A percentile compares a stretch with the other conserved stretches of the same genome.
Conservation (phyloP, 208 protist genomes). For the Entamoeba histolytica region DNA sequence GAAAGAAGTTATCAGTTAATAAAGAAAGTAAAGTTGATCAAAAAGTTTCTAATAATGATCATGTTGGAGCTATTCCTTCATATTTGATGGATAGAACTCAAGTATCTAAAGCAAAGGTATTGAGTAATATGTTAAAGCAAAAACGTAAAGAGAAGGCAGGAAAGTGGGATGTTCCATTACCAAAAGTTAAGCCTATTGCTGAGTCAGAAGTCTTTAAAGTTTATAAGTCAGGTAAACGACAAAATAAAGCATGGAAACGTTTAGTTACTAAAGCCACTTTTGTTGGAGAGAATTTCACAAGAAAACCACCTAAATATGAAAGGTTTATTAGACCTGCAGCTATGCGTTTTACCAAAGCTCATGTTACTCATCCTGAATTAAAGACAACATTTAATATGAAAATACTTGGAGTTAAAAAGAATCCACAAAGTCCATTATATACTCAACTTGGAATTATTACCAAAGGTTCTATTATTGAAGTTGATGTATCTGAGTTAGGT, state of each 20-base stretch:
- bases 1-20: conserved; percentile 87
- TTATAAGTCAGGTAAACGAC: not conserved
- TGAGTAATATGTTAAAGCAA: conserved; percentile 98
- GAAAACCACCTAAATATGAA: conserved; percentile 98
- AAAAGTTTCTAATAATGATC: conserved; percentile 49
- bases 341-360: conserved; percentile 86
- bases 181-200: conserved; percentile 77
- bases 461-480: conserved; percentile 97
- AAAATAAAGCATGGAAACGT: conserved; percentile 93
- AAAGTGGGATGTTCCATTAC: conserved; percentile 97
- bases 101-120: conserved; percentile 77
- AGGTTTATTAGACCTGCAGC: conserved; percentile 96
- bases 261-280: conserved; percentile 98
- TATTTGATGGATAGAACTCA: conserved; percentile 93
- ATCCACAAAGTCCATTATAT: conserved; percentile 58
- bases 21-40: conserved; percentile 72
- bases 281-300: conserved; percentile 84
- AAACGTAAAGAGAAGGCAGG: conserved; percentile 99
- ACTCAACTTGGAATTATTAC: conserved; percentile 98
- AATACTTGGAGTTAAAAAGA: conserved; percentile 64
- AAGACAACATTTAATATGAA: conserved; percentile 94
- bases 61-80: conserved; percentile 77
- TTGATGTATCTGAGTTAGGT: conserved; percentile 97
- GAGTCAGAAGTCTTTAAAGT: conserved; percentile 90
- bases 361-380: conserved; percentile 98